Evolutionary conservation across 2,329 filamentous ascomycete species (phyloP).

Genomic region (Madurella fahalii): DNA sequence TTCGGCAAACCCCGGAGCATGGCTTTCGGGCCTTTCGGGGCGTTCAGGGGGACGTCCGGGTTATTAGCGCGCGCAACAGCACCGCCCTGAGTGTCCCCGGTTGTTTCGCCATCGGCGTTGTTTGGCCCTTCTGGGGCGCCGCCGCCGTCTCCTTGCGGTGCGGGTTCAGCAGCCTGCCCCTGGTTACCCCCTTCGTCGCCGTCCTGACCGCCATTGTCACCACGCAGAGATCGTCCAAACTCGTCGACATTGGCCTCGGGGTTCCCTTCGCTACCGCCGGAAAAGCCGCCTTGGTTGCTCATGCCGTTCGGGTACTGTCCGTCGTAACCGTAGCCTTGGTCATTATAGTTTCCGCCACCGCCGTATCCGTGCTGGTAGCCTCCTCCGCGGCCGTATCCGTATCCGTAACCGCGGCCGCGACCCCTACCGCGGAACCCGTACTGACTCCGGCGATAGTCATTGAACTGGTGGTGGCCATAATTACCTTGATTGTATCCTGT

Average conservation of each 20-base stretch:
- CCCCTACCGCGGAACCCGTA: constrained; percentile 64
- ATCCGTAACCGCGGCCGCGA: constrained; percentile 54
- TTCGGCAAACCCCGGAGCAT: constrained; percentile 88
- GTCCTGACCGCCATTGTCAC: constrained; percentile 15
- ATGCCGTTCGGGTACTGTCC: constrained; percentile 20
- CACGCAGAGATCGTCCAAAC: constrained; percentile 30
- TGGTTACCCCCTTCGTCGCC: constrained; percentile 11
- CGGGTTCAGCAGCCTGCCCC: constrained; percentile 20
- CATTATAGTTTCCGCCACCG: constrained; percentile 27
- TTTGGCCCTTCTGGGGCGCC: constrained; percentile 12
- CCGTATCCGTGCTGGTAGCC: constrained; percentile 33
- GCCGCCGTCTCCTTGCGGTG: constrained; percentile 24
- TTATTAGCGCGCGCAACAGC: background rate
- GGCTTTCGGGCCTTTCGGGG: constrained; percentile 88
- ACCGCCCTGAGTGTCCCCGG: background rate
- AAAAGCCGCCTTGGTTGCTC: constrained; percentile 16
- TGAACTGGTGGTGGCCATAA: constrained; percentile 73
- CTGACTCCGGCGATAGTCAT: constrained; percentile 70
- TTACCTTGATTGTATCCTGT: constrained; percentile 81
- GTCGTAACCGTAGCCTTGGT: constrained; percentile 25
- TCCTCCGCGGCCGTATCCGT: constrained; percentile 41
- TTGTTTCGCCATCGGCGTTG: background rate
- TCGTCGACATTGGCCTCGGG: constrained; percentile 31
- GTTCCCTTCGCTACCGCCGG: constrained; percentile 23
- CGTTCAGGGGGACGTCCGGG: constrained; percentile 57